Percentiles rank a stretch among this genome's conserved stretches.
Evolutionary conservation across 2,329 filamentous ascomycete species (phyloP).

Genomic region (Drechslera avenae): DNA sequence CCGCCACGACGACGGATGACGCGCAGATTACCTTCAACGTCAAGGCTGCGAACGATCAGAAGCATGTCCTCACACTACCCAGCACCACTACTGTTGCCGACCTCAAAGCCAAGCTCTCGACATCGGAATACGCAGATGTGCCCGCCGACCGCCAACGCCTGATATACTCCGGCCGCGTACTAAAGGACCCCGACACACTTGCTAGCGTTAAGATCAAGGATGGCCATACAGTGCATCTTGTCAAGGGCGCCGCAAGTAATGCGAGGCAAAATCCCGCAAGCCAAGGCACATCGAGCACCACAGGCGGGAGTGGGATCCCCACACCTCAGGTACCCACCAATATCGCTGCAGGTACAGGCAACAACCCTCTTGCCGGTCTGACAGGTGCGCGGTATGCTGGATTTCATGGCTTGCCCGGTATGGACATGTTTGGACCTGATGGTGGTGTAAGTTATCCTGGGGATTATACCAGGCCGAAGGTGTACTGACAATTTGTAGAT

Average conservation of each 20-base stretch:
- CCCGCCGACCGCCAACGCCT: slow-evolving; percentile 87
- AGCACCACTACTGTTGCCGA: slow-evolving; percentile 78
- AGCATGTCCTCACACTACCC: slow-evolving; percentile 80
- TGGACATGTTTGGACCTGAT: slow-evolving; percentile 89
- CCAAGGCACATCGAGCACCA: slow-evolving; percentile 49
- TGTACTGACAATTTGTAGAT: slow-evolving; percentile 64
- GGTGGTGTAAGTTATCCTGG: slow-evolving; percentile 77
- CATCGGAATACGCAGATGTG: slow-evolving; percentile 81
- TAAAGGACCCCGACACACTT: slow-evolving; percentile 91
- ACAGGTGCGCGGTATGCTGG: slow-evolving; percentile 95
- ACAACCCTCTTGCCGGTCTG: slow-evolving; percentile 86
- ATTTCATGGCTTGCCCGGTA: slow-evolving; percentile 83
- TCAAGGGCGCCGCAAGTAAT: slow-evolving; percentile 95
- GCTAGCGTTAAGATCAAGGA: slow-evolving; percentile 92
- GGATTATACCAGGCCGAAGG: background rate
- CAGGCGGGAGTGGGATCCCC: slow-evolving; percentile 51
- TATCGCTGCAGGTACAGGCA: slow-evolving; percentile 77
- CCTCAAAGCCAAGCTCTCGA: slow-evolving; percentile 86
- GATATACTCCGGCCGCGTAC: slow-evolving; percentile 95
- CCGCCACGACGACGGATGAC: slow-evolving; percentile 61
- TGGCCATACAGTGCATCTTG: slow-evolving; percentile 93
- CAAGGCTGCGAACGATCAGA: slow-evolving; percentile 91
- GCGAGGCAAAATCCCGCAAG: slow-evolving; percentile 62
- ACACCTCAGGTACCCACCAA: slow-evolving; percentile 71
- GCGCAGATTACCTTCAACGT: slow-evolving; percentile 92